Base-by-base conservation (phyloP, 768 basidiomycete species). In the Lentinula aciculospora region DNA sequence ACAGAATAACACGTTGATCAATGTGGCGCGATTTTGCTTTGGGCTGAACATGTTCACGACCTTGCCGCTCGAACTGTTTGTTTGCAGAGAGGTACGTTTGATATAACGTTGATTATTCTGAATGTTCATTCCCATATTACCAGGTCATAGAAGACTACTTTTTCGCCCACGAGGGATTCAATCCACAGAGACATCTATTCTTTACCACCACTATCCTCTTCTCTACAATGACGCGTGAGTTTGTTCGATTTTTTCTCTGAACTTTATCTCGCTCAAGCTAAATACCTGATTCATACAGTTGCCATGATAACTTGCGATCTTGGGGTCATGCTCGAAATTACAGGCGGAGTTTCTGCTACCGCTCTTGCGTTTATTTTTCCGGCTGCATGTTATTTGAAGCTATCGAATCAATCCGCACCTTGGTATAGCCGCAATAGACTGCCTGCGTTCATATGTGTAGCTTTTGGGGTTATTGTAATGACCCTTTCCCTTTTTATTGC, bases 31-130 rank as follows among this genome's bases (percentile, higher is more conserved):
- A 15, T 92, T 97, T 63, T 94, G 90, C 67, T 94, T 95, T 67
- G 94, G 94, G 10, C 69, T 94, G 62, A 97, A 96, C 71, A 99
- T 98, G 97, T 97, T 98, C 65, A 95, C 95, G 1, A 99, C 97
- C 0, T 82, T 98, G 21, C 97, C 97, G 0, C 77, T 99, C 39
- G 97, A 99, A 65, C 76, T 94, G 13, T 99, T 98, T 68, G 97
- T 99, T 25, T 99, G 97, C 67, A 82, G 97, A 74, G 97, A 99
- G 78, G 94, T 91, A 55, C 7, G n/a, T 29, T 4, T 25, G 55
- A 29, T 50, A 32, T 46, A 55, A 32, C 1, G n/a, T 27, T 49
- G 12, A 39, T 31, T 50, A 27, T 29, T 25, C 36, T 55, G 4
- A 15, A 34, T 25, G 34, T 40, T n/a, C n/a, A 44, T 28, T 25